A percentile compares a stretch with the other conserved stretches of the same genome.
Evolutionary conservation across 1,284 basidiomycete genomes (phyloP).

Genomic region (Marasmius oreades): DNA sequence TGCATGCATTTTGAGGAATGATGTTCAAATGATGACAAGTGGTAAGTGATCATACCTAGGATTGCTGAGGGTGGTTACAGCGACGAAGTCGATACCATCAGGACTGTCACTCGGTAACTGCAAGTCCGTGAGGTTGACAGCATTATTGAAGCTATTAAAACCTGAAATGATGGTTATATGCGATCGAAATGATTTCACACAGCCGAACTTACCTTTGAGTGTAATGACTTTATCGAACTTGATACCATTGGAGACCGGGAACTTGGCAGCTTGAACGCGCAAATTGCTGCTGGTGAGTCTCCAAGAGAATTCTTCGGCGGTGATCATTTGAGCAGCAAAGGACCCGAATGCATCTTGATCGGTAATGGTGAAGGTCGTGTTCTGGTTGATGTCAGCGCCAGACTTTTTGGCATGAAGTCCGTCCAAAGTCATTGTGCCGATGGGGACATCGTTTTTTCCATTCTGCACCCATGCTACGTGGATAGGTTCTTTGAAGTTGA

Average conservation of each 20-base stretch:
- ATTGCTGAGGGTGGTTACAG: slow-evolving; percentile 59
- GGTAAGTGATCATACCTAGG: slow-evolving; percentile 46
- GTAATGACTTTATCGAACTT: slow-evolving; percentile 57
- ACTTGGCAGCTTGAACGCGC: slow-evolving; percentile 64
- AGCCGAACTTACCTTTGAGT: slow-evolving; percentile 39
- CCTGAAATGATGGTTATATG: slow-evolving; percentile 31
- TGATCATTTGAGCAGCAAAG: slow-evolving; percentile 63
- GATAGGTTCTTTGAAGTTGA: slow-evolving; percentile 51
- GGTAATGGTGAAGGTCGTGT: slow-evolving; percentile 49
- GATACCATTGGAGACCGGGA: slow-evolving; percentile 60
- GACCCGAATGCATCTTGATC: slow-evolving; percentile 52
- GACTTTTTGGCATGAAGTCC: slow-evolving; percentile 45
- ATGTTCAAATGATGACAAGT: neutral
- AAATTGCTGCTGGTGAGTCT: slow-evolving; percentile 55
- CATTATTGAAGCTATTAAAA: slow-evolving; percentile 63
- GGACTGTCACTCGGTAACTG: slow-evolving; percentile 68
- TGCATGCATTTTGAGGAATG: slow-evolving; percentile 21
- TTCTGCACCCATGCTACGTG: slow-evolving; percentile 54
- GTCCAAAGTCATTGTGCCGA: slow-evolving; percentile 49
- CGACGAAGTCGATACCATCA: slow-evolving; percentile 67
- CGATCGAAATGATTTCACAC: neutral
- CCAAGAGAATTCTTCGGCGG: slow-evolving; percentile 71
- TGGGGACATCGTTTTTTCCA: slow-evolving; percentile 30
- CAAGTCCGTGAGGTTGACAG: slow-evolving; percentile 60
- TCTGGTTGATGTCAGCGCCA: slow-evolving; percentile 57